Evolutionary conservation across 176 grass and related monocot species (phyloP).

Genomic region (Musa acuminata): DNA sequence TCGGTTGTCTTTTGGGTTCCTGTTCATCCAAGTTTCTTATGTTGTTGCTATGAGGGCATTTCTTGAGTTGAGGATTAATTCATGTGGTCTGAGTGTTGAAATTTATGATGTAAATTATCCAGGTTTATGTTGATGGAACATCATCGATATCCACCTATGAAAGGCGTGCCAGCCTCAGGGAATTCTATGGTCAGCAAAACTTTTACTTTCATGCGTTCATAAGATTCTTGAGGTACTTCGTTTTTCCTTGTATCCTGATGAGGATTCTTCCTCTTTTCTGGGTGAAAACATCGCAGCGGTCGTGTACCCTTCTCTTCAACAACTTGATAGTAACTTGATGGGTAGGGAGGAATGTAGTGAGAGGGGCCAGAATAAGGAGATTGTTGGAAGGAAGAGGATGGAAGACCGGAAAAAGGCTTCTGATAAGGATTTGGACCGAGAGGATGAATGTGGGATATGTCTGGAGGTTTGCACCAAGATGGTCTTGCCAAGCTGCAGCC

Average conservation of each 20-base stretch:
- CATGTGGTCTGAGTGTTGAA: neutral
- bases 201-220: neutral
- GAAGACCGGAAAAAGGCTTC: conserved; percentile 37
- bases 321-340: conserved; percentile 9
- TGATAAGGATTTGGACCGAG: conserved; percentile 71
- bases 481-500: conserved; percentile 73
- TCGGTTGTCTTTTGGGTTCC: no score
- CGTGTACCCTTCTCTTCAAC: conserved; percentile 11
- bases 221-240: neutral
- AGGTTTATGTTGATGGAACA: conserved; percentile 91
- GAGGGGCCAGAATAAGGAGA: conserved; percentile 54
- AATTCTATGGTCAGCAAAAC: conserved; percentile 62
- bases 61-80: neutral
- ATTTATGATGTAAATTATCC: conserved; percentile 1
- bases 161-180: conserved; percentile 78
- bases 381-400: conserved; percentile 52
- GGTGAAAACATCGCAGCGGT: neutral
- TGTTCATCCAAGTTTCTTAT: neutral
- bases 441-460: conserved; percentile 89
- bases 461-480: conserved; percentile 75
- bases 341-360: conserved; percentile 67
- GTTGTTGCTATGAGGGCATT: neutral
- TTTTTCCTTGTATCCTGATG: neutral
- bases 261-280: neutral
- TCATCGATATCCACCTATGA: conserved; percentile 77